phyloP scores from a whole-genome alignment of 345 rosid genomes.

The Sonneratia caseolaris region DNA sequence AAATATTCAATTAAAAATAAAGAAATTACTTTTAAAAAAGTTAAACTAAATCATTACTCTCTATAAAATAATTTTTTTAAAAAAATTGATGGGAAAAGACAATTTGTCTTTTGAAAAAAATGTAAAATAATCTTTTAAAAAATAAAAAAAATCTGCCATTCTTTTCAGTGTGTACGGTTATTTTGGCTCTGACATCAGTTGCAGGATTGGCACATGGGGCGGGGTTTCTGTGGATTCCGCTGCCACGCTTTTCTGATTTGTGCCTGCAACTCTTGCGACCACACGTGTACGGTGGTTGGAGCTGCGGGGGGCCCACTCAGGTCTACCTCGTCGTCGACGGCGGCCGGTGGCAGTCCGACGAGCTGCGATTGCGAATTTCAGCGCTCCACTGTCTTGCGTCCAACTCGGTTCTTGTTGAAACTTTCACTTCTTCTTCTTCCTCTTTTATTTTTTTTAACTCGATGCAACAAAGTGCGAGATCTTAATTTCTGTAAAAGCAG shows the following conservation, averaged over 20 bases:
- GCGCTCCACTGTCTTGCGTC: too few relatives aligned
- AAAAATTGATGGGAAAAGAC: too few relatives aligned
- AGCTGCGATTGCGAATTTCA: background rate
- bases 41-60: background rate
- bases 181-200: background rate
- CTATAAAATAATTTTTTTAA: too few relatives aligned
- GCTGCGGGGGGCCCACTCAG: too few relatives aligned
- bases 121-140: too few relatives aligned
- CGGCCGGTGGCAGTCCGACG: background rate
- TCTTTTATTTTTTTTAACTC: background rate
- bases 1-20: background rate
- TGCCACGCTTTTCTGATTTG: slow-evolving; percentile 5
- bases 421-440: too few relatives aligned
- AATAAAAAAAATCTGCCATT: too few relatives aligned
- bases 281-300: slow-evolving; percentile 5
- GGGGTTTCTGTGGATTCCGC: slow-evolving; percentile 4
- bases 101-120: too few relatives aligned
- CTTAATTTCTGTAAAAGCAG: background rate
- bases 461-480: background rate
- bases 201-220: slow-evolving; percentile 5
- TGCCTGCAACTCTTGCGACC: slow-evolving; percentile 2
- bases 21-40: background rate
- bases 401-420: too few relatives aligned
- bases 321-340: background rate
- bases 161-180: background rate